These are phyloP conservation scores for Dioscorea alata DNA, from an alignment of 106 monocot genomes.

Conservation along the genomic window DNA sequence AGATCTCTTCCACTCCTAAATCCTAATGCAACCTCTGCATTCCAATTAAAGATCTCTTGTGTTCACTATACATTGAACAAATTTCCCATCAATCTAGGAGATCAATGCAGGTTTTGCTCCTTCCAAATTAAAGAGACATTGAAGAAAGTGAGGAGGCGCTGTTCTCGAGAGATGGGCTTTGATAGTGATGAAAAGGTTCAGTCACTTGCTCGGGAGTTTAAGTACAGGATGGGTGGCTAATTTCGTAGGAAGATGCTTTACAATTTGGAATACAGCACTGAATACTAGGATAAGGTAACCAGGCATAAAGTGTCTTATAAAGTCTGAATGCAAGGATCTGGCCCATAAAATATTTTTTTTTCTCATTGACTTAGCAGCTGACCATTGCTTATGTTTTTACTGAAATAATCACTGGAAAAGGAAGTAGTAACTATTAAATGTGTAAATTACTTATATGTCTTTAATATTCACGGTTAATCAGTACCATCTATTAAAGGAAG, in stretches of 20 bases:
- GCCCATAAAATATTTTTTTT: no score
- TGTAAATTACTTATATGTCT: no score
- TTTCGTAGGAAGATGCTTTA: conserved; percentile 61
- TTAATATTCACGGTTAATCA: no score
- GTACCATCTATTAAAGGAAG: no score
- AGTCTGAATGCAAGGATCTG: neutral
- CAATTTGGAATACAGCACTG: conserved; percentile 36
- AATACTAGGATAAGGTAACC: no score
- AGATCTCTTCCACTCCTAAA: neutral
- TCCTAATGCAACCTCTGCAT: neutral
- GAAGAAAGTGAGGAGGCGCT: conserved; percentile 54
- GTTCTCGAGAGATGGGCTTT: conserved; percentile 55
- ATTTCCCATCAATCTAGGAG: conserved; percentile 12
- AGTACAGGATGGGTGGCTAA: conserved; percentile 52
- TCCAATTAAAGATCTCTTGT: neutral
- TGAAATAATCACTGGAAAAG: no score
- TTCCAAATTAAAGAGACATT: conserved; percentile 50
- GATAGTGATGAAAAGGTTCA: conserved; percentile 46
- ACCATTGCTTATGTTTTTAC: no score
- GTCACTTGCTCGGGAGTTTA: conserved; percentile 31
- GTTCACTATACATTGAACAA: neutral
- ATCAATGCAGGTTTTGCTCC: conserved; percentile 58
- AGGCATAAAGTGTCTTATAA: no score
- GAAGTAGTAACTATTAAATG: no score
- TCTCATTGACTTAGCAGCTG: no score